Conservation (phyloP, 192 early-diverging fungal genomes). For the Coemansia aciculifera region DNA sequence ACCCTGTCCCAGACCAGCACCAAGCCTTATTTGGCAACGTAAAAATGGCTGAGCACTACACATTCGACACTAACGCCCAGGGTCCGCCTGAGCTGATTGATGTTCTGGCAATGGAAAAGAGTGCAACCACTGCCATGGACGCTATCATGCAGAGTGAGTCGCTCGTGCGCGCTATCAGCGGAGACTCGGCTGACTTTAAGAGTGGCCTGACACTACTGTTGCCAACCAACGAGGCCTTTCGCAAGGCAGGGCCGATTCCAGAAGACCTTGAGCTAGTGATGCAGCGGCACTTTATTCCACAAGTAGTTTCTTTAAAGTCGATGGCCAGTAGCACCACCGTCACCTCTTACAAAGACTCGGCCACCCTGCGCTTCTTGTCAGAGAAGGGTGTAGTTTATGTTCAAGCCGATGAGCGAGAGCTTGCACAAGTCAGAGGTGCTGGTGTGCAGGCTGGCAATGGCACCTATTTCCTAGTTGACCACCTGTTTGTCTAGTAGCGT, state of each 20-base stretch:
- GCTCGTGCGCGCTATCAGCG: slow-evolving; percentile 47
- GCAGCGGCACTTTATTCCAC: slow-evolving; percentile 47
- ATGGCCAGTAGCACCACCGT: slow-evolving; percentile 35
- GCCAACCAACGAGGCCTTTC: slow-evolving; percentile 52
- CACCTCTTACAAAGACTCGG: slow-evolving; percentile 23
- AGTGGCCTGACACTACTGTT: slow-evolving; percentile 42
- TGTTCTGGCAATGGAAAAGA: slow-evolving; percentile 38
- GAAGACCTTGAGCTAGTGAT: slow-evolving; percentile 42
- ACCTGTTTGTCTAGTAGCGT: slow-evolving; percentile 26
- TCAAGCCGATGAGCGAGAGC: slow-evolving; percentile 33
- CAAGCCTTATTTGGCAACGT: slow-evolving; percentile 20
- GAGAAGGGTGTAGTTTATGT: slow-evolving; percentile 26
- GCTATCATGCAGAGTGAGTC: slow-evolving; percentile 47
- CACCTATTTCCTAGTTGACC: slow-evolving; percentile 38
- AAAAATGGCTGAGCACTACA: slow-evolving; percentile 28
- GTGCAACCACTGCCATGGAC: slow-evolving; percentile 45
- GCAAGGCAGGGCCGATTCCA: slow-evolving; percentile 23
- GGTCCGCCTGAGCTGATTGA: slow-evolving; percentile 44
- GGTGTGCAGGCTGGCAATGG: slow-evolving; percentile 37
- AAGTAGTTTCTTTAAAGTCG: slow-evolving; percentile 19
- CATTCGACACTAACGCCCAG: slow-evolving; percentile 29
- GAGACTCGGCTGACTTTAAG: slow-evolving; percentile 43
- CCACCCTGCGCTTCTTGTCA: slow-evolving; percentile 33
- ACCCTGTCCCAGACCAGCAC: slow-evolving; percentile 25
- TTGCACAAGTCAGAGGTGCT: slow-evolving; percentile 26